Evolutionary conservation across 805 yeast genomes (phyloP).

Genomic region (Schwanniomyces yamadae): DNA sequence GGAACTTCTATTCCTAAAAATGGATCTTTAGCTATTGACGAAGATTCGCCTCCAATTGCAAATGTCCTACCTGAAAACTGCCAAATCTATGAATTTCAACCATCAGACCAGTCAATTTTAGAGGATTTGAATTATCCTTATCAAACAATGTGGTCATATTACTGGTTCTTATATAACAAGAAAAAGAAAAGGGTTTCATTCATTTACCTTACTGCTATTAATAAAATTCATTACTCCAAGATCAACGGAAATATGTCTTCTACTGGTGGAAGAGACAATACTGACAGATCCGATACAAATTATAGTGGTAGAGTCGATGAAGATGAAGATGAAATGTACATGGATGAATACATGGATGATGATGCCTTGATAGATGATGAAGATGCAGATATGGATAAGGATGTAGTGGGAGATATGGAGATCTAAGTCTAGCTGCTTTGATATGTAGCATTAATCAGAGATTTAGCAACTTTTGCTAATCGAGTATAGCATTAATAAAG

Average conservation of each 20-base stretch:
- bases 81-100: slow-evolving; percentile 62
- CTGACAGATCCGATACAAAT: slow-evolving; percentile 8
- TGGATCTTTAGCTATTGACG: slow-evolving; percentile 8
- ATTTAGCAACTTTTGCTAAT: too few species aligned
- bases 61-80: slow-evolving; percentile 41
- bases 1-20: slow-evolving; percentile 5
- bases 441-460: too few species aligned
- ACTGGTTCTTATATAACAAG: slow-evolving; percentile 91
- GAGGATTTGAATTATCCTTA: slow-evolving; percentile 55
- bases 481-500: too few species aligned
- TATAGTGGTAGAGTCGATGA: slow-evolving; percentile 15
- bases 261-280: slow-evolving; percentile 4
- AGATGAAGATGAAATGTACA: slow-evolving; percentile 22
- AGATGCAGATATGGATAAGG: slow-evolving; percentile 27
- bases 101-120: slow-evolving; percentile 56
- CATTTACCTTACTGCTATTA: slow-evolving; percentile 60
- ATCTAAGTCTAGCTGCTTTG: too few species aligned
- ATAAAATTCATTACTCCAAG: slow-evolving; percentile 37
- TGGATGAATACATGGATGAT: slow-evolving; percentile 25
- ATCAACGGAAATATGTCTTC: slow-evolving; percentile 23
- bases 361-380: slow-evolving; percentile 21
- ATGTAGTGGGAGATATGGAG: slow-evolving; percentile 40
- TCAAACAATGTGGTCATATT: slow-evolving; percentile 65
- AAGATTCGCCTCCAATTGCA: slow-evolving; percentile 16
- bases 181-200: slow-evolving; percentile 89